These are phyloP conservation scores for Sugiyamaella castrensis DNA, from an alignment of 1,139 yeast genomes.

Conservation along the genomic window DNA sequence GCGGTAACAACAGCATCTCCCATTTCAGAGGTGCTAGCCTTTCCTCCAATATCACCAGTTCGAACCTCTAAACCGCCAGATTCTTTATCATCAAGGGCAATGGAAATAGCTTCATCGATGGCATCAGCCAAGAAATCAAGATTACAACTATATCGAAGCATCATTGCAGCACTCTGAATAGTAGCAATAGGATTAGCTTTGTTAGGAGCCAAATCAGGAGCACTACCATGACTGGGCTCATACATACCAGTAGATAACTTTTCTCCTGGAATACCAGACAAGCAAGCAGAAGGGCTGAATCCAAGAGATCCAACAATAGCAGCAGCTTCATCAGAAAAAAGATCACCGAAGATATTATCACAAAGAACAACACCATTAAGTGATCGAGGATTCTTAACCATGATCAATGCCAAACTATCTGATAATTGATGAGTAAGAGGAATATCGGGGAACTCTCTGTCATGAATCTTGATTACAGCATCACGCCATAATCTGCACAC, in stretches of 20 bases:
- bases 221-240: conserved; percentile 93
- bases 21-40: conserved; percentile 58
- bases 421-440: conserved; percentile 74
- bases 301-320: conserved; percentile 87
- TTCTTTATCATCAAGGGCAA: conserved; percentile 45
- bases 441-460: conserved; percentile 71
- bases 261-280: conserved; percentile 64
- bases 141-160: conserved; percentile 75
- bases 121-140: conserved; percentile 36
- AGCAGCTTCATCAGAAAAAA: conserved; percentile 83
- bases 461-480: conserved; percentile 69
- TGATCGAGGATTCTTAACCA: conserved; percentile 72
- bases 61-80: conserved; percentile 8
- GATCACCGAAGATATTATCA: conserved; percentile 84
- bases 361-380: conserved; percentile 77
- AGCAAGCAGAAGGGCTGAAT: conserved; percentile 77
- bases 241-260: conserved; percentile 73
- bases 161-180: conserved; percentile 78
- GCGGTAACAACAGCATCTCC: conserved; percentile 84
- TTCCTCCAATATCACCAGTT: conserved; percentile 11
- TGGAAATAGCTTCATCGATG: conserved; percentile 35
- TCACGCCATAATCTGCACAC: conserved; percentile 83
- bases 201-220: conserved; percentile 77
- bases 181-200: conserved; percentile 87
- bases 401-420: conserved; percentile 86